Evolutionary conservation across 2,329 filamentous ascomycete genomes (phyloP).

Genomic region (Atkinsonella hypoxylon): DNA sequence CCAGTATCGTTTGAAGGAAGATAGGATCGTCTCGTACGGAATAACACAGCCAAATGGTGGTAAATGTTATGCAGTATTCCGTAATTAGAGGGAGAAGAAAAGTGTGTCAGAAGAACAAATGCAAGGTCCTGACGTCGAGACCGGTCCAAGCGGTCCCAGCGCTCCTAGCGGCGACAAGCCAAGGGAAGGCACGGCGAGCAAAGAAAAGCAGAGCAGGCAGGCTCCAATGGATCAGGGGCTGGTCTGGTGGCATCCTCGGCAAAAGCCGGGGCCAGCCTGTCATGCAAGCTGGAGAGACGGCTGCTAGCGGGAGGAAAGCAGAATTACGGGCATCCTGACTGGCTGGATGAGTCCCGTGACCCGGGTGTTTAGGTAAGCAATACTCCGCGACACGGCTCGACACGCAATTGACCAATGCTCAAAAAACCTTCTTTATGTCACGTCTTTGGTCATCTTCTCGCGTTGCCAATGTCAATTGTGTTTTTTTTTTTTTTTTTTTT

Average conservation of each 20-base stretch:
- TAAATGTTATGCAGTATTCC: neutral
- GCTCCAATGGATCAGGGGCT: neutral
- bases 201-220: neutral
- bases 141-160: neutral
- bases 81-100: neutral
- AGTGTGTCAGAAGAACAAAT: neutral
- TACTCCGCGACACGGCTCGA: no score
- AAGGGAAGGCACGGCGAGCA: neutral
- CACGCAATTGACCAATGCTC: no score
- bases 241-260: constrained; percentile 9
- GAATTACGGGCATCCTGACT: constrained; percentile 2
- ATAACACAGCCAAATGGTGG: neutral
- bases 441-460: no score
- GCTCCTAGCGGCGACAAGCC: neutral
- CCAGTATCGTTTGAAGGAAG: neutral
- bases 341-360: neutral
- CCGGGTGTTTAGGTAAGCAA: no score
- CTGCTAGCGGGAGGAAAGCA: neutral
- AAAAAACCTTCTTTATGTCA: no score
- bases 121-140: constrained; percentile 1
- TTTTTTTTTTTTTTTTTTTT: no score
- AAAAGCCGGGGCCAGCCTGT: constrained; percentile 12
- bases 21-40: neutral
- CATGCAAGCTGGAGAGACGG: no score
- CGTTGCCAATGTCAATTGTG: no score